These are phyloP conservation scores for Sordariomycetes sp. DNA, from an alignment of 2,329 filamentous ascomycete species.

Conservation along the genomic window DNA sequence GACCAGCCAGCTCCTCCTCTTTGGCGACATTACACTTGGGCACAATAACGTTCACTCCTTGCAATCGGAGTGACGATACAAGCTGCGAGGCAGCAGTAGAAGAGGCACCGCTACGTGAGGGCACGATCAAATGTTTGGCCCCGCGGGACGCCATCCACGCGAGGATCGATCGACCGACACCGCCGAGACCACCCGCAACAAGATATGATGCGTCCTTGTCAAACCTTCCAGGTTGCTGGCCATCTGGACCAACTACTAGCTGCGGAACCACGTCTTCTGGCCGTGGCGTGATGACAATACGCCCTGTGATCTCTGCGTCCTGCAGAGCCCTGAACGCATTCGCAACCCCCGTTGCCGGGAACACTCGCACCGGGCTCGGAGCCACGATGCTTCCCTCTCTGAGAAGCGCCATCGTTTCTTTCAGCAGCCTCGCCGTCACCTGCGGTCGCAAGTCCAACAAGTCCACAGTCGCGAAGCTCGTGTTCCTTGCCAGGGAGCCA, in stretches of 20 bases:
- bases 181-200: too few species aligned
- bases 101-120: slow-evolving; percentile 1
- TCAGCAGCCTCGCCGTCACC: not conserved
- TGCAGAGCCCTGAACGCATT: slow-evolving; percentile 1
- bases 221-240: slow-evolving; percentile 2
- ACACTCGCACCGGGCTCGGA: not conserved
- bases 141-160: too few species aligned
- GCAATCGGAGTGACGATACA: not conserved
- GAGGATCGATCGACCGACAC: too few species aligned
- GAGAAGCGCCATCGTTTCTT: not conserved
- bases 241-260: not conserved
- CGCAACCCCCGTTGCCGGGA: not conserved
- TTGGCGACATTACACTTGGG: slow-evolving; percentile 1
- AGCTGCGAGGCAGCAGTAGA: not conserved
- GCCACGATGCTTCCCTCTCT: not conserved
- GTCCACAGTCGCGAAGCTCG: not conserved
- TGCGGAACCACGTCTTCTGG: not conserved
- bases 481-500: slow-evolving; percentile 1
- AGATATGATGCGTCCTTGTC: too few species aligned
- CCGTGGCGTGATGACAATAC: not conserved
- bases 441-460: not conserved
- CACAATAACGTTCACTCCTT: not conserved
- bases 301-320: not conserved
- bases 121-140: too few species aligned
- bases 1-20: not conserved